Conservation (phyloP, 306 rosid genomes). For the Inga oerstediana region DNA sequence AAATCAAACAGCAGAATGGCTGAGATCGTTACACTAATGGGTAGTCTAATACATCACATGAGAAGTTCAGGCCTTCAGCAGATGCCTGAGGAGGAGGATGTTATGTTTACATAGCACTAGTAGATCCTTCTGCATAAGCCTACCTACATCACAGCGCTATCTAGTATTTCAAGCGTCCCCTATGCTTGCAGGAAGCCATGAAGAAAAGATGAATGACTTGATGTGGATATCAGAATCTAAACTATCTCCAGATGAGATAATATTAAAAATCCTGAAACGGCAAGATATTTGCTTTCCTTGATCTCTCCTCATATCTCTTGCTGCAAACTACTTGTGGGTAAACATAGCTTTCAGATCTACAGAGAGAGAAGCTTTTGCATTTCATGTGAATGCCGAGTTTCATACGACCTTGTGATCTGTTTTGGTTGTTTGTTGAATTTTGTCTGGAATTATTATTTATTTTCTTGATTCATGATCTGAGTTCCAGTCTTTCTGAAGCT, state of each 20-base stretch:
- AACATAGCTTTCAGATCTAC: background rate
- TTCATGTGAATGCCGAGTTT: background rate
- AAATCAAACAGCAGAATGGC: slow-evolving; percentile 51
- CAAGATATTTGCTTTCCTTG: background rate
- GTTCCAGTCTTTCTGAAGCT: slow-evolving; percentile 7
- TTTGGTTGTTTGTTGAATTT: background rate
- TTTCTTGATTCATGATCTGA: background rate
- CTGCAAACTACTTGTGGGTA: background rate
- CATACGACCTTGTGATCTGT: background rate
- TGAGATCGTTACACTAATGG: slow-evolving; percentile 47
- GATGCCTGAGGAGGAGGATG: slow-evolving; percentile 42
- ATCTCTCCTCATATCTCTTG: background rate
- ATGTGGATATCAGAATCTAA: background rate
- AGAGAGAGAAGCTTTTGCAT: background rate
- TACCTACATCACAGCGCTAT: background rate
- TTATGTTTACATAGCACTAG: slow-evolving; percentile 4
- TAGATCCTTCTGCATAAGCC: background rate
- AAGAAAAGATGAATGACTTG: background rate
- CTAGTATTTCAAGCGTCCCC: slow-evolving; percentile 26
- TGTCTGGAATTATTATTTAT: background rate
- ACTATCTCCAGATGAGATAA: background rate
- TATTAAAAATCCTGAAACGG: background rate
- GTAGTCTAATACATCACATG: slow-evolving; percentile 68
- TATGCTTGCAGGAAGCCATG: background rate
- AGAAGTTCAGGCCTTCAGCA: slow-evolving; percentile 42